These are phyloP conservation scores for Laburnicola sp. DNA, from an alignment of 2,329 filamentous ascomycete genomes.

Conservation along the genomic window DNA sequence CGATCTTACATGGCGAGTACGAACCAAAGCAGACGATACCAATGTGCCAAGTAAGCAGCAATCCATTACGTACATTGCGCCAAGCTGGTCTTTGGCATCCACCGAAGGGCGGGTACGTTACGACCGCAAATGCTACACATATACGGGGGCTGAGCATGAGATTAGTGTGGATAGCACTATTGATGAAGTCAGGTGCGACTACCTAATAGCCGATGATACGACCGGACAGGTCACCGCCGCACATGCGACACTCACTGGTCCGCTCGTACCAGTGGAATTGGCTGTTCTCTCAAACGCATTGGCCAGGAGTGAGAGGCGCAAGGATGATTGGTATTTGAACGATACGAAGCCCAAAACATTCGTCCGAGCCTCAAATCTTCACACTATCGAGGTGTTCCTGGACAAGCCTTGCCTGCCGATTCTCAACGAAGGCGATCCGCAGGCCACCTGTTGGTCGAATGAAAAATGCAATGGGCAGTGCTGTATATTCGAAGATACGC, in stretches of 20 bases:
- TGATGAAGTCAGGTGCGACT: neutral
- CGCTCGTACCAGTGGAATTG: neutral
- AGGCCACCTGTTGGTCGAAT: neutral
- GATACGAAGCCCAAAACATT: neutral
- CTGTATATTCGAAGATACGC: neutral
- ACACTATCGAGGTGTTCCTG: neutral
- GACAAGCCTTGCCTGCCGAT: neutral
- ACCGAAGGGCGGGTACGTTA: neutral
- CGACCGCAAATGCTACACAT: neutral
- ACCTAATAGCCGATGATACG: neutral
- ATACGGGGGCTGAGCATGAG: no score
- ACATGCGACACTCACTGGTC: neutral
- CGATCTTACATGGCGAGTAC: constrained; percentile 1
- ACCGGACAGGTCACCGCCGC: neutral
- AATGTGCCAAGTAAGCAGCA: no score
- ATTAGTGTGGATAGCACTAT: neutral
- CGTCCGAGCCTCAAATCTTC: neutral
- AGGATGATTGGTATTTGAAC: neutral
- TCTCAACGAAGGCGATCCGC: neutral
- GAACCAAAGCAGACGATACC: neutral
- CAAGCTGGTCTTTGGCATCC: constrained; percentile 4
- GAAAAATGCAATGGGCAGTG: neutral
- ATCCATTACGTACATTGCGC: neutral
- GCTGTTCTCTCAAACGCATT: neutral
- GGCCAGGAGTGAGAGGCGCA: neutral